Evolutionary conservation across 768 basidiomycete genomes (phyloP).

Genomic region (Mycena galericulata): DNA sequence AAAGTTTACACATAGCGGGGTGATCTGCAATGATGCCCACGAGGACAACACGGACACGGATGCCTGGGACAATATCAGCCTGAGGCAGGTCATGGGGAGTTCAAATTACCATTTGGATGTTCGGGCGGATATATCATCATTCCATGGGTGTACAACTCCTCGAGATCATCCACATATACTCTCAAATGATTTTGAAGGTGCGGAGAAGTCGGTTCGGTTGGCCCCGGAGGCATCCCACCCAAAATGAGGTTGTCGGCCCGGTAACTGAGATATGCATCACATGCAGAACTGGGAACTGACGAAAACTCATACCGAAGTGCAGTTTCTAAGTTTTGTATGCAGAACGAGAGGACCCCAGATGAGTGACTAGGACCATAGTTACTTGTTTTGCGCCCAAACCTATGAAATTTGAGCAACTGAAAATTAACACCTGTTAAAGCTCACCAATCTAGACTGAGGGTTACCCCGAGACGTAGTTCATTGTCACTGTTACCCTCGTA

Average conservation of each 20-base stretch:
- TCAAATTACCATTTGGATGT: constrained; percentile 37
- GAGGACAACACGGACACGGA: constrained; percentile 12
- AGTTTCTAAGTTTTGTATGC: too few relatives aligned
- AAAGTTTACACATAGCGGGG: constrained; percentile 43
- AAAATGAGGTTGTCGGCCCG: constrained; percentile 33
- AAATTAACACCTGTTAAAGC: too few relatives aligned
- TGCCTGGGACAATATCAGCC: background rate
- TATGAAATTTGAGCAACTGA: too few relatives aligned
- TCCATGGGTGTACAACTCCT: constrained; percentile 41
- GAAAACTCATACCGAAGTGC: too few relatives aligned
- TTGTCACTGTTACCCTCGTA: too few relatives aligned
- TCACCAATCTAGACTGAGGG: too few relatives aligned
- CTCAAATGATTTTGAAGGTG: constrained; percentile 42
- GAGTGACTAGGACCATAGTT: too few relatives aligned
- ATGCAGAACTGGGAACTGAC: too few relatives aligned
- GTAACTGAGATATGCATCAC: constrained; percentile 16
- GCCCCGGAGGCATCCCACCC: constrained; percentile 37
- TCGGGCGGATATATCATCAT: constrained; percentile 26
- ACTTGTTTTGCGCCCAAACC: too few relatives aligned
- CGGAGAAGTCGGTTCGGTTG: constrained; percentile 40
- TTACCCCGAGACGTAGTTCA: too few relatives aligned
- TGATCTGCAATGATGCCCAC: constrained; percentile 45
- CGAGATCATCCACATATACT: constrained; percentile 44
- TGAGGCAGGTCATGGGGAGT: background rate
- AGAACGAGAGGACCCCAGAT: too few relatives aligned